phyloP scores from a whole-genome alignment of 139 green algal species.

The Marvania coccoides region DNA sequence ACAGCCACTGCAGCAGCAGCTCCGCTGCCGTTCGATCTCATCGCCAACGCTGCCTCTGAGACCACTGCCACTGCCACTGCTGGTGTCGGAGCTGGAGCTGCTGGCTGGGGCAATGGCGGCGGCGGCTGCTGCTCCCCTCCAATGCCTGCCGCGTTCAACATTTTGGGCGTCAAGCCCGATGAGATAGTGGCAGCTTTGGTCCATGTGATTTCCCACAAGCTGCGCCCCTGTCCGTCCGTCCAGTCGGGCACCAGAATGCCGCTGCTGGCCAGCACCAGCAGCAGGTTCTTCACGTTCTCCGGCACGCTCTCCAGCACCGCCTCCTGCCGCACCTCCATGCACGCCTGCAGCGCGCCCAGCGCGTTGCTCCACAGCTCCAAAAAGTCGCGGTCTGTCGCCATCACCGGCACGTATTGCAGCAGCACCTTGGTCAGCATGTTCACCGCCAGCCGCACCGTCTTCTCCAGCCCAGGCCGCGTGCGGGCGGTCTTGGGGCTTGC shows the following conservation, averaged over 20 bases:
- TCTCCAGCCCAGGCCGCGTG: conserved; percentile 37
- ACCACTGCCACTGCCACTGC: no score
- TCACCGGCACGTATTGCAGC: conserved; percentile 39
- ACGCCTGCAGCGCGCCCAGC: conserved; percentile 35
- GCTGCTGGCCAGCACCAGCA: conserved; percentile 79
- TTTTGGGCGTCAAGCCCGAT: conserved; percentile 40
- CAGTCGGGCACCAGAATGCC: conserved; percentile 45
- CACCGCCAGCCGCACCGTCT: conserved; percentile 46
- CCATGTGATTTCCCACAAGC: conserved; percentile 78
- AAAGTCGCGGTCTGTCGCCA: conserved; percentile 36
- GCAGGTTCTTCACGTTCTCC: conserved; percentile 91
- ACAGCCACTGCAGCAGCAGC: not conserved
- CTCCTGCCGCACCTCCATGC: conserved; percentile 51
- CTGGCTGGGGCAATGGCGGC: not conserved
- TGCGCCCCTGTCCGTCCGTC: conserved; percentile 33
- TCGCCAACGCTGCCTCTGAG: no score
- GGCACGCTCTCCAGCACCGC: conserved; percentile 75
- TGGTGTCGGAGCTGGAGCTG: not conserved
- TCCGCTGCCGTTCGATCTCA: no score
- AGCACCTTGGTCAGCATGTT: conserved; percentile 59
- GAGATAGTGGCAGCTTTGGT: conserved; percentile 36
- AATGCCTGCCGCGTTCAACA: conserved; percentile 21
- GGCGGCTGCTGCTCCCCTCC: not conserved
- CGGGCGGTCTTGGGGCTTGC: not conserved
- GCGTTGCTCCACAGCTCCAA: conserved; percentile 39